phyloP scores from a whole-genome alignment of 163 green algal species.

The Scenedesmus sp. region DNA sequence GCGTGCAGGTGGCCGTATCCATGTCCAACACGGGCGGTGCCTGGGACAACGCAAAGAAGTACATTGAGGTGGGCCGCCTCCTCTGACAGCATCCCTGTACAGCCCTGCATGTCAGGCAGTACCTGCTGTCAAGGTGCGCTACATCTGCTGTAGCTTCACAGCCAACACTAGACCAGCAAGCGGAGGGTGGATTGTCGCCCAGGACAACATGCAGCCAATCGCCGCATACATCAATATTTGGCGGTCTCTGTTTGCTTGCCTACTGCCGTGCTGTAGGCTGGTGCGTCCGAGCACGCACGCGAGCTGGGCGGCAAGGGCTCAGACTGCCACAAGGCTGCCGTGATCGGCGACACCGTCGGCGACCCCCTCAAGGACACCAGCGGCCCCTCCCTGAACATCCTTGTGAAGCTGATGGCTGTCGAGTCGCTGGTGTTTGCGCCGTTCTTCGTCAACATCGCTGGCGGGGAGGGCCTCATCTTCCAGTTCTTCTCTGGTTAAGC shows the following conservation, averaged over 20 bases:
- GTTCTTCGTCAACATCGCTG: conserved; percentile 90
- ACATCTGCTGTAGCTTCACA: too few species aligned
- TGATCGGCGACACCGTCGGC: conserved; percentile 97
- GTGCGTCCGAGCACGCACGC: conserved; percentile 85
- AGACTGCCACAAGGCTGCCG: conserved; percentile 93
- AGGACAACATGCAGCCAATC: too few species aligned
- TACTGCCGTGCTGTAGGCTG: too few species aligned
- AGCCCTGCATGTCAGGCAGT: too few species aligned
- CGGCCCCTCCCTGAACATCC: conserved; percentile 97
- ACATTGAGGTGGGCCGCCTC: conserved; percentile 92
- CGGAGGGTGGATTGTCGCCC: too few species aligned
- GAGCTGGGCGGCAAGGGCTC: conserved; percentile 93
- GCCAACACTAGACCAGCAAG: too few species aligned
- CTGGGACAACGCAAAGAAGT: conserved; percentile 99
- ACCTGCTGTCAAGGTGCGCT: background rate
- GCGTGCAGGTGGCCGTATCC: conserved; percentile 98
- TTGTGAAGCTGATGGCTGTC: conserved; percentile 99
- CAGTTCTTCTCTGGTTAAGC: conserved; percentile 61
- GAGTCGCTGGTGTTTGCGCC: conserved; percentile 97
- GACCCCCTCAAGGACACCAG: conserved; percentile 98
- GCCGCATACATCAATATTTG: background rate
- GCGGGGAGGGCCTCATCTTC: conserved; percentile 79
- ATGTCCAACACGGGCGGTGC: conserved; percentile 99
- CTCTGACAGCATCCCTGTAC: too few species aligned
- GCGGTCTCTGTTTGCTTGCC: background rate